Evolutionary conservation across 768 basidiomycete genomes (phyloP), one percentile per base, ranked within the genome.

Genomic region (Daedaleopsis sinensis): DNA sequence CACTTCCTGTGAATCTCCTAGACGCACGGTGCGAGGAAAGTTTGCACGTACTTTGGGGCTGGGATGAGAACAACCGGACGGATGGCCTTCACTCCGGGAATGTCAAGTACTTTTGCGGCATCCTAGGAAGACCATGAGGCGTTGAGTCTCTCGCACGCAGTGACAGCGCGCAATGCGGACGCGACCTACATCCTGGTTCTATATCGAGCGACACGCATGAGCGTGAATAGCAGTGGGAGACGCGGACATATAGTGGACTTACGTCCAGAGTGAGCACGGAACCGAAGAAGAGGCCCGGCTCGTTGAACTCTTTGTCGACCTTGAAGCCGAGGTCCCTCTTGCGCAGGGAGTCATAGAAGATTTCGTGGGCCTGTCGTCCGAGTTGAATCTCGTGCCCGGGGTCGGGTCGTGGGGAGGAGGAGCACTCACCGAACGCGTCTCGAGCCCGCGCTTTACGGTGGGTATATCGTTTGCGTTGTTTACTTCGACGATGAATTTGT

Each of bases 41-140:
- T 9, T n/a, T 55, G 21, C 42, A 61, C 73, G 42, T 69, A 82
- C 83, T 72, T 73, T 3, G 84, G 83, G 10, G 72, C 71, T 23
- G 77, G 69, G 57, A 82, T 76, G 27, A 67, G 68, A 44, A 73
- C 73, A 37, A 87, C 80, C 3, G 87, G 85, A n/a, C 82, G 80
- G 66, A 88, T 81, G 15, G 80, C 79, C 64, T 81, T 77, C n/a
- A 89, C 79, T 21, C 86, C 87, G 3, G 80, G 73, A 3, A 80
- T 76, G 12, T 72, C 70, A 12, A 76, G 69, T 39, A 90, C 71
- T 16, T 77, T 70, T 35, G 75, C 68, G 11, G 79, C 79, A 68
- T 86, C 83, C 84, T 87, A 52, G 15, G 16, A 21, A 44, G 19
- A 43, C 19, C 32, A 47, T 44, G 72, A 35, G 15, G 39, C 57